These are phyloP conservation scores for Cordyceps cicadae DNA, from an alignment of 2,329 filamentous ascomycete genomes.

Conservation along the genomic window DNA sequence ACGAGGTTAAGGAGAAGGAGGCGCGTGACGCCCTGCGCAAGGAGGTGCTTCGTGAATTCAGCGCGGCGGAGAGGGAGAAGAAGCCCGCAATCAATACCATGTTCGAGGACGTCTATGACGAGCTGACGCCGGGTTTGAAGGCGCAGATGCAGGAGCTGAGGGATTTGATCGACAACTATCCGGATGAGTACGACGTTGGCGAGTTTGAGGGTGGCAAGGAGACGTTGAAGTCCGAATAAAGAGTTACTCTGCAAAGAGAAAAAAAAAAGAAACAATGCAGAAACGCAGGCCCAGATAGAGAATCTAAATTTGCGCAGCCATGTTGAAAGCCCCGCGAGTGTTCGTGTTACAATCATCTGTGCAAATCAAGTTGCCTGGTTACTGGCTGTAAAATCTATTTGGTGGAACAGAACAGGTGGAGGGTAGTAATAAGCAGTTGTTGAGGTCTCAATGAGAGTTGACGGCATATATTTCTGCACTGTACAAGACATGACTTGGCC, in stretches of 20 bases:
- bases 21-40: conserved; percentile 58
- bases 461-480: too few relatives aligned
- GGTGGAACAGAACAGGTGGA: too few relatives aligned
- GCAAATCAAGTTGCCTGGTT: not conserved
- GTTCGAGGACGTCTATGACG: conserved; percentile 87
- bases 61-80: conserved; percentile 72
- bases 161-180: conserved; percentile 74
- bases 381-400: not conserved
- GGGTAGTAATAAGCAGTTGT: too few relatives aligned
- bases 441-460: too few relatives aligned
- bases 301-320: not conserved
- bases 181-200: conserved; percentile 79
- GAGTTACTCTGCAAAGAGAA: not conserved
- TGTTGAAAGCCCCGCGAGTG: not conserved
- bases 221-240: conserved; percentile 39
- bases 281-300: conserved; percentile 3
- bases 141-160: conserved; percentile 65
- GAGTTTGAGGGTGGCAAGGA: conserved; percentile 67
- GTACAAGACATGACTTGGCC: too few relatives aligned
- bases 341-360: not conserved
- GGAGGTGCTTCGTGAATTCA: conserved; percentile 76
- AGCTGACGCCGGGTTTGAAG: conserved; percentile 69
- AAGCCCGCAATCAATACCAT: conserved; percentile 62
- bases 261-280: not conserved
- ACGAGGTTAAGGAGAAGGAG: conserved; percentile 72